phyloP scores from a whole-genome alignment of 2,329 filamentous ascomycete species.

The Aspergillus thermomutatus region DNA sequence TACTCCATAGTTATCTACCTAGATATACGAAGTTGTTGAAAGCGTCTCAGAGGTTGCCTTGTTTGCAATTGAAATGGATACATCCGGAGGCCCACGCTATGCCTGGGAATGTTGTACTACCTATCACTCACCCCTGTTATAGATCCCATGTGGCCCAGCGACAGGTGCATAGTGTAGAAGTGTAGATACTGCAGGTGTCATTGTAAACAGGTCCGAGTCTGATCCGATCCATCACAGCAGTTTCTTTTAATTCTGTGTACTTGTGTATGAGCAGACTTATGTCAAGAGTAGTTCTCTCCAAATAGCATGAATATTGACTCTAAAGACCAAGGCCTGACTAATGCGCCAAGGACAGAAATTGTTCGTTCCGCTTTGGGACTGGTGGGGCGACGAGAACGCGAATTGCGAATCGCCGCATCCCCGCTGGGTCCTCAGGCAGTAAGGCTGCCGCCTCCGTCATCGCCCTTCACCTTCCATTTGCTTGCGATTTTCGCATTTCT shows the following conservation, averaged over 20 bases:
- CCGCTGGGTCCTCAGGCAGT: constrained; percentile 1
- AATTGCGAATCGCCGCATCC: constrained; percentile 5
- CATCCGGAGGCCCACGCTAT: background rate
- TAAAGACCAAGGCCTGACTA: background rate
- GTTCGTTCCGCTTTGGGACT: constrained; percentile 13
- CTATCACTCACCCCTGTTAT: background rate
- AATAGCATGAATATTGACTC: too few relatives aligned
- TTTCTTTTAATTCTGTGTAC: background rate
- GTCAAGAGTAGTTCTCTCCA: too few relatives aligned
- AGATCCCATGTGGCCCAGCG: background rate
- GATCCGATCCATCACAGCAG: background rate
- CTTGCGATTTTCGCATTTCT: background rate
- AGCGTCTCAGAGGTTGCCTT: background rate
- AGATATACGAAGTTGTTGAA: background rate
- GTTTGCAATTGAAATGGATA: background rate
- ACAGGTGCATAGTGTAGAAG: background rate
- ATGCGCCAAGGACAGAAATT: constrained; percentile 11
- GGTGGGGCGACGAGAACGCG: constrained; percentile 1
- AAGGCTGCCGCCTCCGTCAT: background rate
- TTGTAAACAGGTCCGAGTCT: background rate
- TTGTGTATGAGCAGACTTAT: background rate
- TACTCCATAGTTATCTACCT: background rate
- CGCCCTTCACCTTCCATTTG: background rate
- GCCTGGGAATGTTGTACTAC: background rate
- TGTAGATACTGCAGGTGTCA: background rate